Evolutionary conservation across 352 stramenopile genomes (phyloP).

Genomic region (Phytophthora tentaculata): DNA sequence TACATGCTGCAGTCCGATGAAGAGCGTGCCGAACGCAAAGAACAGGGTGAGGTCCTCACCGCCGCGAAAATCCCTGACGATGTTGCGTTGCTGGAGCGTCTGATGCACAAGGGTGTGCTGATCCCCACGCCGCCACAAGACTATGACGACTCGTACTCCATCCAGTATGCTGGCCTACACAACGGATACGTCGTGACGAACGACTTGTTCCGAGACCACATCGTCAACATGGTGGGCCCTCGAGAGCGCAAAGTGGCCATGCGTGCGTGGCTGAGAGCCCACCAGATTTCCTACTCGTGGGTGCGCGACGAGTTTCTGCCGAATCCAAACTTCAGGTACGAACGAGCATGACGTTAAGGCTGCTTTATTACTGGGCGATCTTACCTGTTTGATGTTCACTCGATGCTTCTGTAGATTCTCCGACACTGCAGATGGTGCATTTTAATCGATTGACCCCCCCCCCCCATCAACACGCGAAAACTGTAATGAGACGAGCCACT

Average conservation of each 20-base stretch:
- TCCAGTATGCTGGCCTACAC: constrained; percentile 83
- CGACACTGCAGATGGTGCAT: constrained; percentile 9
- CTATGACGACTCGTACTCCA: constrained; percentile 92
- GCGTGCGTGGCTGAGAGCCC: constrained; percentile 66
- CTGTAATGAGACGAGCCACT: constrained; percentile 18
- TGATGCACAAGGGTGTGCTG: constrained; percentile 77
- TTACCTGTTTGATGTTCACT: constrained; percentile 9
- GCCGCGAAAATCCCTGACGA: constrained; percentile 78
- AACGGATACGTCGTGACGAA: constrained; percentile 88
- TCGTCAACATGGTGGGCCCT: constrained; percentile 67
- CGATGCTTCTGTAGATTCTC: constrained; percentile 22
- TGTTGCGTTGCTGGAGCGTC: constrained; percentile 61
- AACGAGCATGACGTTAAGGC: neutral
- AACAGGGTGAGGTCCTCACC: constrained; percentile 33
- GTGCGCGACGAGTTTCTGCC: constrained; percentile 88
- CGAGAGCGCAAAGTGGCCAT: constrained; percentile 67
- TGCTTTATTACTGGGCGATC: neutral
- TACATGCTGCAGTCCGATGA: constrained; percentile 73
- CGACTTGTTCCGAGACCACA: constrained; percentile 87
- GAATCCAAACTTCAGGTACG: constrained; percentile 81
- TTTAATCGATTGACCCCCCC: constrained; percentile 13
- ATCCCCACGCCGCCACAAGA: constrained; percentile 86
- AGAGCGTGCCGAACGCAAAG: constrained; percentile 37
- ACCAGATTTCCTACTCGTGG: constrained; percentile 90
- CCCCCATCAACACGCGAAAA: constrained; percentile 19